Base-by-base conservation (phyloP, 179 eudicot species). In the Silene coronaria region DNA sequence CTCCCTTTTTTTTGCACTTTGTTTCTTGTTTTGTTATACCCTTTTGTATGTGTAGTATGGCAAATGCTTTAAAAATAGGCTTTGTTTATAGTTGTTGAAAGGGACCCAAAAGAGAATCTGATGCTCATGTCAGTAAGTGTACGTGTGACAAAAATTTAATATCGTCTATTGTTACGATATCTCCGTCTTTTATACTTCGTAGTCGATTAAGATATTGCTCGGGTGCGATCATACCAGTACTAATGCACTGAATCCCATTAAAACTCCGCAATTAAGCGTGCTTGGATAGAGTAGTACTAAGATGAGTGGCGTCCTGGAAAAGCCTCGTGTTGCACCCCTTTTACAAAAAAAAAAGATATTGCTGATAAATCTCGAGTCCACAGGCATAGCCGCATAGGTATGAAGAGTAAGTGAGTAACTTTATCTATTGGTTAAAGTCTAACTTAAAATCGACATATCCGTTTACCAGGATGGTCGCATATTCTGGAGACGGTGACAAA, bases 231-330 rank as follows among this genome's bases (percentile, higher is more conserved):
- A n/a, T n/a, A n/a, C n/a, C n/a, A n/a, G n/a, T n/a, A n/a, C n/a
- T n/a, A n/a, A n/a, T n/a, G n/a, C n/a, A n/a, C n/a, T n/a, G n/a
- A n/a, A n/a, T n/a, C n/a, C n/a, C n/a, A n/a, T n/a, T n/a, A n/a
- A n/a, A n/a, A n/a, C n/a, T n/a, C n/a, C n/a, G n/a, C n/a, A n/a
- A n/a, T n/a, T n/a, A n/a, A n/a, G n/a, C n/a, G n/a, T n/a, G n/a
- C n/a, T n/a, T n/a, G n/a, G n/a, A n/a, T n/a, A 81, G 79, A 78
- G 81, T 83, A 74, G 81, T 80, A 81, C 78, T 83, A 80, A 82
- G 82, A 85, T 78, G 84, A 80, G 84, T 83, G 85, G 78, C 84
- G 79, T 74, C 84, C 72, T 76, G 58, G 80, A 79, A 80, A 76
- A 77, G 77, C 76, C 86, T 81, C 82, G 82, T 81, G 84, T 81